A percentile compares a stretch with the other conserved stretches of the same genome.
These are phyloP conservation scores for Barnettozyma siamensis DNA, from an alignment of 805 yeast species.

Conservation along the genomic window DNA sequence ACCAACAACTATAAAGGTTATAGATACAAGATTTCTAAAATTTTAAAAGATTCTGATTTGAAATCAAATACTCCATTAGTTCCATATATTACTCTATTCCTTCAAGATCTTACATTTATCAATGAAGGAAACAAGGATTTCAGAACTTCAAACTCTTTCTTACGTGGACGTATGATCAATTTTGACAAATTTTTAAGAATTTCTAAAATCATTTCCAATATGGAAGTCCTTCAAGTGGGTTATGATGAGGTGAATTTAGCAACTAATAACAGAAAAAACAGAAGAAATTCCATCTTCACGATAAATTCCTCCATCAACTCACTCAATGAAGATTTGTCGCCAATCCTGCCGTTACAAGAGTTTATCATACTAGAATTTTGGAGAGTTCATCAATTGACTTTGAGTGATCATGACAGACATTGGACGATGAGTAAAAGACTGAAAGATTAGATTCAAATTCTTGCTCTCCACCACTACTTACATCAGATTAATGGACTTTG, in stretches of 20 bases:
- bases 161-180: slow-evolving; percentile 49
- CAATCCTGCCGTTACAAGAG: slow-evolving; percentile 36
- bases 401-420: slow-evolving; percentile 58
- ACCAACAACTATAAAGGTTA: slow-evolving; percentile 67
- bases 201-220: slow-evolving; percentile 58
- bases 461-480: too few species aligned
- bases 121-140: slow-evolving; percentile 73
- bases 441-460: slow-evolving; percentile 1
- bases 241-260: slow-evolving; percentile 28
- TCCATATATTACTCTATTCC: slow-evolving; percentile 68
- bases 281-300: slow-evolving; percentile 23
- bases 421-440: slow-evolving; percentile 60
- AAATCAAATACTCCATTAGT: slow-evolving; percentile 51
- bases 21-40: slow-evolving; percentile 54
- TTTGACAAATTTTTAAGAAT: slow-evolving; percentile 68
- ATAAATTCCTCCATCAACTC: slow-evolving; percentile 15
- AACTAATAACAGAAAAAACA: slow-evolving; percentile 17
- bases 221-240: slow-evolving; percentile 63
- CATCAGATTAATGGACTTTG: too few species aligned
- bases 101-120: slow-evolving; percentile 78
- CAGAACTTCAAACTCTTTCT: slow-evolving; percentile 50
- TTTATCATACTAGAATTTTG: slow-evolving; percentile 62
- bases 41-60: slow-evolving; percentile 38
- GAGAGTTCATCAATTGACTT: slow-evolving; percentile 58
- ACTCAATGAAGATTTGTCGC: slow-evolving; percentile 25